These are phyloP conservation scores for Ulota crispa DNA, from an alignment of 225 moss, liverwort and hornwort genomes.

Conservation along the genomic window DNA sequence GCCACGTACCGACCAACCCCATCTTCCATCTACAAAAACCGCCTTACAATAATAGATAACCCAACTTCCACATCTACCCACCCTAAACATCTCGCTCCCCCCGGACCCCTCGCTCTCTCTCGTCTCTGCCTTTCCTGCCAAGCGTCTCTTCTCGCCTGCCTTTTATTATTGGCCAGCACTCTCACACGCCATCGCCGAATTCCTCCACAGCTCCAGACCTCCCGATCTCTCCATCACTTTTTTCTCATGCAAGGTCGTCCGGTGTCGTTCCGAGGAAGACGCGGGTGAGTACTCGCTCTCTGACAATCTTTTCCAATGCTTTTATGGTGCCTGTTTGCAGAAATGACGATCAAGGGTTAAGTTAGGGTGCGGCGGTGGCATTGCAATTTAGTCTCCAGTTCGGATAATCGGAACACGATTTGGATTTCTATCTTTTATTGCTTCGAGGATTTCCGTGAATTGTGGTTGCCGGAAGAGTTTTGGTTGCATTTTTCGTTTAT, in stretches of 20 bases:
- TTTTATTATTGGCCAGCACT: slow-evolving; percentile 8
- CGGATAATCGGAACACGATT: background rate
- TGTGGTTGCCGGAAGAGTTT: background rate
- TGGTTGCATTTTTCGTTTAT: background rate
- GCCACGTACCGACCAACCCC: slow-evolving; percentile 29
- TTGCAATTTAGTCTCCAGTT: background rate
- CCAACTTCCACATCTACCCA: background rate
- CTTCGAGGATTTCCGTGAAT: background rate
- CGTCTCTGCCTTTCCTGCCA: slow-evolving; percentile 4
- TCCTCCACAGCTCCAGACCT: background rate
- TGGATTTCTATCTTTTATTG: background rate
- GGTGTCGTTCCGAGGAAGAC: background rate
- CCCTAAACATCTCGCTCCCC: accelerated
- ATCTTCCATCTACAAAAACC: accelerated
- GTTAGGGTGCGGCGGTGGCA: slow-evolving; percentile 25
- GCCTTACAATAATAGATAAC: accelerated
- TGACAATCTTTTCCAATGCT: accelerated
- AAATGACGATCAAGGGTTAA: slow-evolving; percentile 1
- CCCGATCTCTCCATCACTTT: no score
- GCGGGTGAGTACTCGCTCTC: background rate
- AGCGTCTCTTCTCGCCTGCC: background rate
- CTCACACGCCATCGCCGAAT: slow-evolving; percentile 12
- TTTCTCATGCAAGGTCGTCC: accelerated
- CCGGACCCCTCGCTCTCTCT: no score
- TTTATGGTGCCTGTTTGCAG: background rate